Conservation (phyloP, 306 rosid genomes). For the Leucaena leucocephala region DNA sequence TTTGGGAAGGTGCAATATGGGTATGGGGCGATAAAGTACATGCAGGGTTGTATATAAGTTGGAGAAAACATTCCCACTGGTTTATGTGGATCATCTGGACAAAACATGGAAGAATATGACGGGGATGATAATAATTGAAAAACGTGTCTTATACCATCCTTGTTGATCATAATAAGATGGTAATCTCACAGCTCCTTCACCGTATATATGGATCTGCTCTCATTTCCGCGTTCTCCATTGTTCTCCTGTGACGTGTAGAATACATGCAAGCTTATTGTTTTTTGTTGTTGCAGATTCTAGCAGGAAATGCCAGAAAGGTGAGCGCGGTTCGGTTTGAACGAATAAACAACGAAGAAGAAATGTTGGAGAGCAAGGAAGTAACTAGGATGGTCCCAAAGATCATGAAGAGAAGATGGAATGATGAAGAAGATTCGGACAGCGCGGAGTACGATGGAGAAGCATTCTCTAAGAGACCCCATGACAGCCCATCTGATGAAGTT, state of each 20-base stretch:
- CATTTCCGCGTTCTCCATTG: not conserved
- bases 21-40: not conserved
- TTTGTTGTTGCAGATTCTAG: slow-evolving; percentile 66
- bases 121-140: not conserved
- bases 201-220: not conserved
- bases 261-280: slow-evolving; percentile 25
- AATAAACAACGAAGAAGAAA: slow-evolving; percentile 50
- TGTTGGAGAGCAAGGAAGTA: slow-evolving; percentile 61
- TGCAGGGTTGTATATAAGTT: not conserved
- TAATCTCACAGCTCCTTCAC: not conserved
- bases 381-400: slow-evolving; percentile 83
- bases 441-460: slow-evolving; percentile 65
- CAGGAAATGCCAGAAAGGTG: slow-evolving; percentile 97
- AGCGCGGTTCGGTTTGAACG: slow-evolving; percentile 92
- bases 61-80: not conserved
- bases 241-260: not conserved
- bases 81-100: not conserved
- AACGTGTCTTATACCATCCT: not conserved
- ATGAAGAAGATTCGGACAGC: slow-evolving; percentile 53
- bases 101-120: not conserved
- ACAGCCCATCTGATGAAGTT: slow-evolving; percentile 52
- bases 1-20: not conserved
- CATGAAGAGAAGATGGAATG: slow-evolving; percentile 75
- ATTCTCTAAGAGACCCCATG: slow-evolving; percentile 52
- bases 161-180: not conserved